Conservation (phyloP, 495 filamentous ascomycete species). For the Annulohypoxylon stygium region DNA sequence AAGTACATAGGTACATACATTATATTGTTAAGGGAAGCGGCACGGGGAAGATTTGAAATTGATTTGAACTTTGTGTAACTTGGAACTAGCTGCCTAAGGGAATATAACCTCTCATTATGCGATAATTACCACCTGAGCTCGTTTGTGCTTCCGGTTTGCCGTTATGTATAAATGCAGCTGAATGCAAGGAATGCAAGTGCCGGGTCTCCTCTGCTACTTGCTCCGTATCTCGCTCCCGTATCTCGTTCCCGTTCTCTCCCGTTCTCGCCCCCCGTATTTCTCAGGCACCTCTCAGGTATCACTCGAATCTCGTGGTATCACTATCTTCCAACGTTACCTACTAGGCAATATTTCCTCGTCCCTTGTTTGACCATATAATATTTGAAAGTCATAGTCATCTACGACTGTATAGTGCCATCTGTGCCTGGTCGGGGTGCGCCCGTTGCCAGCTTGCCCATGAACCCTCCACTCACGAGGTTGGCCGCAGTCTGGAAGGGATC, state of each 20-base stretch:
- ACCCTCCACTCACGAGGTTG: constrained; percentile 50
- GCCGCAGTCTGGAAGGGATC: constrained; percentile 50
- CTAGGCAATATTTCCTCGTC: background rate
- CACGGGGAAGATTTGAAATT: constrained; percentile 7
- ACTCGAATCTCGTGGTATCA: constrained; percentile 18
- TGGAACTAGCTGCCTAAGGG: constrained; percentile 1
- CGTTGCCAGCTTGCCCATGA: constrained; percentile 52
- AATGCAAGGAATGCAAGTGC: constrained; percentile 41
- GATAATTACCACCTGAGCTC: constrained; percentile 15
- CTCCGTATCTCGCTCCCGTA: constrained; percentile 2
- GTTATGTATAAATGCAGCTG: constrained; percentile 15
- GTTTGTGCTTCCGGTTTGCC: constrained; percentile 3
- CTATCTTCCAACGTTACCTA: background rate
- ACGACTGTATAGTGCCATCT: constrained; percentile 49
- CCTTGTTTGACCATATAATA: background rate
- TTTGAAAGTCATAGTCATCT: background rate
- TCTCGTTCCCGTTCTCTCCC: background rate
- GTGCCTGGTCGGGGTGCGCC: constrained; percentile 50
- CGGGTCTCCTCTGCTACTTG: constrained; percentile 7
- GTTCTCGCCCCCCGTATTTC: too few relatives aligned
- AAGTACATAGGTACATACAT: background rate
- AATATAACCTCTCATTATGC: constrained; percentile 19
- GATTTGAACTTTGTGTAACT: constrained; percentile 1
- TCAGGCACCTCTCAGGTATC: background rate
- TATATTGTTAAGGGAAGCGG: too few relatives aligned